These are phyloP conservation scores for Eragrostis nindensis DNA, from an alignment of 176 grass and related monocot genomes.

Conservation along the genomic window DNA sequence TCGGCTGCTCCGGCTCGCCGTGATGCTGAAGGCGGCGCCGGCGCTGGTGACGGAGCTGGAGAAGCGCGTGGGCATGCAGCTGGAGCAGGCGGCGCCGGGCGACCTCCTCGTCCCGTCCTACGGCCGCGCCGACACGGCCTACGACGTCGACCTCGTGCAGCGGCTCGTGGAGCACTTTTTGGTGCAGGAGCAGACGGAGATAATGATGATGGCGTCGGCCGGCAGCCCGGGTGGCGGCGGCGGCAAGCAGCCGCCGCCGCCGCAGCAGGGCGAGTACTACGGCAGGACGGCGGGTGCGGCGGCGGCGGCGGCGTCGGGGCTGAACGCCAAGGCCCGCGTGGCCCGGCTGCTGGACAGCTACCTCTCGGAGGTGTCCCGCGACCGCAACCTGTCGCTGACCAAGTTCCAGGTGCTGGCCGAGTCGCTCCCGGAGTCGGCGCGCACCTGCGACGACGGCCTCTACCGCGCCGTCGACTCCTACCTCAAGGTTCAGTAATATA, in stretches of 20 bases:
- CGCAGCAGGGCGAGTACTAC: conserved; percentile 29
- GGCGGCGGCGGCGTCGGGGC: conserved; percentile 16
- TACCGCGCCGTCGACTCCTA: conserved; percentile 98
- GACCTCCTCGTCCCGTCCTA: conserved; percentile 84
- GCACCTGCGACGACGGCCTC: conserved; percentile 88
- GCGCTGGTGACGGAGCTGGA: conserved; percentile 95
- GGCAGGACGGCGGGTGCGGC: conserved; percentile 11
- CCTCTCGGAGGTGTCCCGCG: conserved; percentile 95
- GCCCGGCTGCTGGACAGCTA: conserved; percentile 89
- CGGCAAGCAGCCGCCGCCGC: not conserved
- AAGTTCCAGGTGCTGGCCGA: conserved; percentile 97
- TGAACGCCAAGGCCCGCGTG: conserved; percentile 77
- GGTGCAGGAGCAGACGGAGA: conserved; percentile 84
- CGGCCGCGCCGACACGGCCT: conserved; percentile 70
- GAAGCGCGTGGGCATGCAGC: conserved; percentile 98
- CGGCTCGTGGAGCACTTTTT: conserved; percentile 88
- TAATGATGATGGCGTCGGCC: not conserved
- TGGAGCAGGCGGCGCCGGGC: conserved; percentile 69
- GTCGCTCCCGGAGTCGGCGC: conserved; percentile 82
- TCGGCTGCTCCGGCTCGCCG: conserved; percentile 76
- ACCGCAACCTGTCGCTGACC: conserved; percentile 86
- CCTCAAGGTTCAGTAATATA: conserved; percentile 71
- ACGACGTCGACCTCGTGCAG: conserved; percentile 95
- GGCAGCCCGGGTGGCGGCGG: conserved; percentile 53
- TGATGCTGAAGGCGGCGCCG: conserved; percentile 79